Base-by-base conservation (phyloP, 176 grass and related monocot genomes). In the Oryza glumipatula region DNA sequence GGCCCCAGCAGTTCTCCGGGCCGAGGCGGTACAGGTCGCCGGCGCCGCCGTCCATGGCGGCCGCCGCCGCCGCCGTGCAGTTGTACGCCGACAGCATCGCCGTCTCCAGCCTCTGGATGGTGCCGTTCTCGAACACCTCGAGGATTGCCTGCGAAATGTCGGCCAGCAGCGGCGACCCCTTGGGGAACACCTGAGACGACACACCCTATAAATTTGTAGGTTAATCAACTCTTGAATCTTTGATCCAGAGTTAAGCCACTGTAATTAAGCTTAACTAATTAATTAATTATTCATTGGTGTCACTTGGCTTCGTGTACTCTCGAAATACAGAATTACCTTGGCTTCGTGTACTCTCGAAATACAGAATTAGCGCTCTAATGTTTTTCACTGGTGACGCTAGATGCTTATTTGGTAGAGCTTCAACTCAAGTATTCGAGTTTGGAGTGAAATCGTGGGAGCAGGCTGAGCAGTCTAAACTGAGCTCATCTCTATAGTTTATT, bases 151-250 rank as follows among this genome's bases (percentile, higher is more conserved):
- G 43, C 46, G 66, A 81, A 46, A 71, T 71, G 66, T 41, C 44
- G 6, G 79, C 13, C 28, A 71, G 28, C 28, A 71, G 26, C 7
- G 66, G 66, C 43, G 45, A 35, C 16, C 46, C 45, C 65, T 36
- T 81, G 9, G 23, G 45, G 44, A 81, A 70, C 79, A 81, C 66
- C 66, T 70, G 79, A 81, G 79, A 70, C 46, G 71, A 49, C 44
- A 70, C 79, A 58, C 79, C 79, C 79, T 80, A 80, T 51, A 39
- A 35, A 49, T 35, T 10, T 56, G 4, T 70, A 9, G 67, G 2
- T 81, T 23, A 49, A 17, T 30, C 7, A 73, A 73, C 13, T 28
- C 44, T 35, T 41, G 73, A 73, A 48, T 28, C 44, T 68, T 68
- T 41, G 73, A 73, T 73, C 21, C 44, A 0, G 7, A 5, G 6